These are phyloP conservation scores for Phytophthora constricta DNA, from an alignment of 352 stramenopile species.

Conservation along the genomic window DNA sequence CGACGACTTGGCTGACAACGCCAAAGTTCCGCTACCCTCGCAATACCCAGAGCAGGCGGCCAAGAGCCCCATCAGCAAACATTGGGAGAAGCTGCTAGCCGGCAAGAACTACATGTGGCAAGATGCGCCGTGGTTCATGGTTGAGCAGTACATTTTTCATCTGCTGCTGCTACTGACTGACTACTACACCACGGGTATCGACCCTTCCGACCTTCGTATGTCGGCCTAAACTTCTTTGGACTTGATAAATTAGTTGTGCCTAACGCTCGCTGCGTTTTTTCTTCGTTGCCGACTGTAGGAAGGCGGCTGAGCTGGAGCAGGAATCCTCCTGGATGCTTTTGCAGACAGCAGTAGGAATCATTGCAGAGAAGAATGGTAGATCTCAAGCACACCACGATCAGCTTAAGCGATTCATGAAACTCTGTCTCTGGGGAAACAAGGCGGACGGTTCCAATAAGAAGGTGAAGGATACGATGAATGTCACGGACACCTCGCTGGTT, in stretches of 20 bases:
- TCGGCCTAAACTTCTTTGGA: background rate
- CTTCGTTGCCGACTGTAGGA: constrained; percentile 29
- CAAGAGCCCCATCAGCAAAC: constrained; percentile 26
- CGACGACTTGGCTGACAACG: constrained; percentile 43
- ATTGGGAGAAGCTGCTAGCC: constrained; percentile 45
- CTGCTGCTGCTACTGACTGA: constrained; percentile 53
- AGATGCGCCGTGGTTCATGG: constrained; percentile 60
- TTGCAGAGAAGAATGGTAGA: background rate
- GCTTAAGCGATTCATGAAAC: constrained; percentile 55
- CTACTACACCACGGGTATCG: constrained; percentile 49
- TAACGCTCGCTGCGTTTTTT: background rate
- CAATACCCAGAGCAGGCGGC: constrained; percentile 26
- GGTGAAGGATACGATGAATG: constrained; percentile 67
- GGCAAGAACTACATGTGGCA: constrained; percentile 55
- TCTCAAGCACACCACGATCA: constrained; percentile 18
- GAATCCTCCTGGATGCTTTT: constrained; percentile 52
- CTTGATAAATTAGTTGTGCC: background rate
- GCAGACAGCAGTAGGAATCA: constrained; percentile 37
- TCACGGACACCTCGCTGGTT: constrained; percentile 51
- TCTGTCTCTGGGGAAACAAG: constrained; percentile 72
- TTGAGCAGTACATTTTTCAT: constrained; percentile 70
- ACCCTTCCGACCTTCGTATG: constrained; percentile 59
- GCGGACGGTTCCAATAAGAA: constrained; percentile 65
- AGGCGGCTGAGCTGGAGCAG: constrained; percentile 48
- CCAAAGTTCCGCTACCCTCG: constrained; percentile 46